A percentile compares a stretch with the other conserved stretches of the same genome.
Conservation (phyloP, 345 rosid species). For the Rhodamnia argentea region DNA sequence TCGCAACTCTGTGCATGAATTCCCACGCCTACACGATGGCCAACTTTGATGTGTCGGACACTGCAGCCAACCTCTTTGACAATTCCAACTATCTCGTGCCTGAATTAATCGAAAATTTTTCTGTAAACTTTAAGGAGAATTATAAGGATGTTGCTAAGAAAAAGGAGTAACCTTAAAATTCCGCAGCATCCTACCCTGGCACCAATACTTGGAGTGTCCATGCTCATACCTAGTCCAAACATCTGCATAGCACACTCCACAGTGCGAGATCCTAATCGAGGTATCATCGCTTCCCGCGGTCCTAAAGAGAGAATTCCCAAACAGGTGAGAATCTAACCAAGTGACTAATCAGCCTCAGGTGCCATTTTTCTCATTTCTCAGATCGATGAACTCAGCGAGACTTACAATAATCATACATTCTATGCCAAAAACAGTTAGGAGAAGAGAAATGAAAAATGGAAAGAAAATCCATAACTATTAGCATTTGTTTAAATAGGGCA, state of each 20-base stretch:
- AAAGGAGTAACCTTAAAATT: neutral
- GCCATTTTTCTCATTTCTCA: neutral
- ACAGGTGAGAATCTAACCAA: neutral
- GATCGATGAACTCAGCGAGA: neutral
- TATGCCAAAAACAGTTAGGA: neutral
- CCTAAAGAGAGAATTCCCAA: conserved; percentile 24
- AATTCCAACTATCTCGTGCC: conserved; percentile 81
- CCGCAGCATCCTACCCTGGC: conserved; percentile 54
- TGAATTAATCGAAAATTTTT: neutral
- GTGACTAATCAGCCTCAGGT: neutral
- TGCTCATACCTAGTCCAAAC: conserved; percentile 58
- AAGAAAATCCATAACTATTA: neutral
- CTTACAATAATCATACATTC: neutral
- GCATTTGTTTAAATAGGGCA: neutral
- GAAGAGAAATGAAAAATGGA: neutral
- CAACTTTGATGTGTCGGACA: conserved; percentile 50
- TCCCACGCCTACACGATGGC: conserved; percentile 85
- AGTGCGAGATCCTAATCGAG: conserved; percentile 66
- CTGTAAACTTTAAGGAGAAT: neutral
- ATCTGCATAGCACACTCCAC: conserved; percentile 92
- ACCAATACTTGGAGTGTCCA: conserved; percentile 65
- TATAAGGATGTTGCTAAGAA: neutral
- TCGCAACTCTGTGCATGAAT: conserved; percentile 78
- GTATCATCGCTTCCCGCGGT: conserved; percentile 47
- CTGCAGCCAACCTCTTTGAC: conserved; percentile 70